Percentiles rank a stretch among this genome's conserved stretches.
Evolutionary conservation across 257 asterid genomes (phyloP).

Genomic region (Leptodermis oblonga): DNA sequence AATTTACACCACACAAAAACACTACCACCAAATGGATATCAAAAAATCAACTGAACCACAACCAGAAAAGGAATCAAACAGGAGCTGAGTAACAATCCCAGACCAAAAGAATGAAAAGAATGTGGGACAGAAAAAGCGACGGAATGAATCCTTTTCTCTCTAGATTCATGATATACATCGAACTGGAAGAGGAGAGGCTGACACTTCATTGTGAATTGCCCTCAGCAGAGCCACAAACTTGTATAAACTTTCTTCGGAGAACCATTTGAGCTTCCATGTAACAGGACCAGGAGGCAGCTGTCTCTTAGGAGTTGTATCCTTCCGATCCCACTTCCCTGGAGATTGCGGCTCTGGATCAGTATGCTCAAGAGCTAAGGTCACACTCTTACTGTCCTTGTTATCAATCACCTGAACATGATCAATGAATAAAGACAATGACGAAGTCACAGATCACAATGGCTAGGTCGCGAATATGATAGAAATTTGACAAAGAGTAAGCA

Average conservation of each 20-base stretch:
- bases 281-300: conserved; percentile 16
- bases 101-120: conserved; percentile 38
- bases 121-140: conserved; percentile 14
- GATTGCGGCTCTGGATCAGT: conserved; percentile 17
- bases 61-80: conserved; percentile 6
- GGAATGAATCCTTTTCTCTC: not conserved
- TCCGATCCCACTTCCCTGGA: conserved; percentile 12
- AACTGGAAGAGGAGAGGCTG: conserved; percentile 21
- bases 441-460: not conserved
- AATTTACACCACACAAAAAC: not conserved
- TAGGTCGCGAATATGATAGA: not conserved
- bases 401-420: conserved; percentile 40
- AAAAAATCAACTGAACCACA: conserved; percentile 24
- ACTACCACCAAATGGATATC: conserved; percentile 12
- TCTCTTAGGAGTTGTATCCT: conserved; percentile 11
- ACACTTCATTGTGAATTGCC: conserved; percentile 28
- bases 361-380: conserved; percentile 28
- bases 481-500: not conserved
- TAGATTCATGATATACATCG: conserved; percentile 16
- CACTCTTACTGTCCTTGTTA: conserved; percentile 19
- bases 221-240: conserved; percentile 38
- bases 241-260: conserved; percentile 29
- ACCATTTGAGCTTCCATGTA: conserved; percentile 48
- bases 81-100: conserved; percentile 21
- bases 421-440: not conserved